Base-by-base conservation (phyloP, 352 stramenopile genomes). In the Phytopythium montanum region DNA sequence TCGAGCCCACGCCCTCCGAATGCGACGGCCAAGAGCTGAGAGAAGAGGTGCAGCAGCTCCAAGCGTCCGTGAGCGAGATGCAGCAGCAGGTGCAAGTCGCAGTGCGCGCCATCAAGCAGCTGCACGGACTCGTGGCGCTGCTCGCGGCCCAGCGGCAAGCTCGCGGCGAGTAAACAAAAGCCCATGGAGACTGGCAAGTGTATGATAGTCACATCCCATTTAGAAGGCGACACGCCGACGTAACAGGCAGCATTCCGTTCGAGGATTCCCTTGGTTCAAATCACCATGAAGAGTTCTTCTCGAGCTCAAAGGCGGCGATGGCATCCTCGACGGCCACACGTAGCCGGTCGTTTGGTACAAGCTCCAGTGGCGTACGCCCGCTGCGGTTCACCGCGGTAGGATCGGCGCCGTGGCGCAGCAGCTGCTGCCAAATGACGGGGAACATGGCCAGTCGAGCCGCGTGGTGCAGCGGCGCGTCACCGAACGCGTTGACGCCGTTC, bases 381-480 rank as follows among this genome's bases (percentile, higher is more conserved):
- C 44, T 41, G 56, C 55, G 61, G 56, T 73, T 65, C 59, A 66
- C 29, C 14, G 48, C 57, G 6, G 23, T 58, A 36, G 63, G 58
- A 41, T 69, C 42, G 12, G 68, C 68, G 18, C 68, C 68, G 53
- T 62, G 38, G 36, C 53, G 56, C 25, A 76, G 48, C 34, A 76
- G 54, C 36, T 64, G 63, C 39, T 67, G 33, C 68, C 68, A 75
- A 49, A 72, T 70, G n/a, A 58, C 41, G 16, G 68, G 64, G 34
- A 61, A 62, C 10, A 75, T 55, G 5, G 68, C 68, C 29, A 75
- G 49, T 18, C 64, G 64, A 5, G 64, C 68, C 3, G 64, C 64
- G 23, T 75, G 68, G 28, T 75, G 68, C 49, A 76, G 53, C 13
- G 68, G 68, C 12, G 68, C 65, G 61, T 76, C 68, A 14, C 68